A percentile compares a stretch with the other conserved stretches of the same genome.
Evolutionary conservation across 2,329 filamentous ascomycete species (phyloP).

Genomic region (Fusarium palustre): DNA sequence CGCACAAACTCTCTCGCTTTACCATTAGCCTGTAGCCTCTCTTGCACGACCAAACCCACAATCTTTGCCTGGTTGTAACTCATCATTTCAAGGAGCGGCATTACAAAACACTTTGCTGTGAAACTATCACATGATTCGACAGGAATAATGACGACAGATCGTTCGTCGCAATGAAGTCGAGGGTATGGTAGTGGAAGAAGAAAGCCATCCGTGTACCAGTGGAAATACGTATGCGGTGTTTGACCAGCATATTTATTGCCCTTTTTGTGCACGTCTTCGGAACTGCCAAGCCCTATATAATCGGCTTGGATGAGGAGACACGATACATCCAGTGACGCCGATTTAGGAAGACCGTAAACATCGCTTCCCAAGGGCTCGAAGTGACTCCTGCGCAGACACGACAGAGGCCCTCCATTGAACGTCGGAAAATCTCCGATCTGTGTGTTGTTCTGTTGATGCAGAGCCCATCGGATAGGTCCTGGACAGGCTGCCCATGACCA

Average conservation of each 20-base stretch:
- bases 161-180: too few species aligned
- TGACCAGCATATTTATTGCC: neutral
- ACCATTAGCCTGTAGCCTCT: neutral
- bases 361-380: neutral
- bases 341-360: neutral
- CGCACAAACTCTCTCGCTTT: neutral
- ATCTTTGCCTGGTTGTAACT: too few species aligned
- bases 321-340: neutral
- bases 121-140: neutral
- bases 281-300: too few species aligned
- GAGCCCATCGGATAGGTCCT: neutral
- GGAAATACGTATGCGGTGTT: fast-evolving
- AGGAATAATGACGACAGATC: neutral
- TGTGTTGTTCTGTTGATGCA: too few species aligned
- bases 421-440: neutral
- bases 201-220: neutral
- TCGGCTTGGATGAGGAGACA: neutral
- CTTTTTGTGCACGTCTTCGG: neutral
- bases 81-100: neutral
- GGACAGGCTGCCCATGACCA: conserved; percentile 2
- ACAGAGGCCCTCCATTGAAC: neutral
- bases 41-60: neutral
- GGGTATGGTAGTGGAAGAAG: neutral
- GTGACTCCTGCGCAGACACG: neutral
- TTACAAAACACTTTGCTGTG: neutral